Base-by-base conservation (phyloP, 2,329 filamentous ascomycete species). In the Penicillium sp. region DNA sequence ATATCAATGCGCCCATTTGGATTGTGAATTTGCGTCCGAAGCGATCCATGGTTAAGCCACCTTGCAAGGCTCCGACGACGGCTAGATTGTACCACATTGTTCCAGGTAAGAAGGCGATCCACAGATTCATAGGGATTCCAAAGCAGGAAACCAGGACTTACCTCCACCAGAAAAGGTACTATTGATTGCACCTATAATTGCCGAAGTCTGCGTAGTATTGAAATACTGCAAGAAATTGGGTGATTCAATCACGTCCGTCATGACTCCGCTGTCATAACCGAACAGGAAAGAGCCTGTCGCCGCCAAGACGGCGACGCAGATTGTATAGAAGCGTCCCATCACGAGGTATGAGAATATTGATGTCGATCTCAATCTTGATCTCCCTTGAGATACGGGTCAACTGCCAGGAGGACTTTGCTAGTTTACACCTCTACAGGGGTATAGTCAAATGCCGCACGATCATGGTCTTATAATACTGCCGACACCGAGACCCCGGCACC, bases 111-210 rank as follows among this genome's bases (percentile, higher is more conserved):
- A 43, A 22, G 4, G 10, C 10, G 48, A 25, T 13, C 4, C 35
- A 6, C 22, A 28, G 22, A 28, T 3, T 33, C 35, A 3, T 16
- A 7, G 6, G 19, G 2, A 40, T 25, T 28, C 16, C 11, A 16
- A 16, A 22, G 19, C 19, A 22, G 19, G 19, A 13, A 11, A 19
- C 26, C 2, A 42, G 53, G 35, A 35, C 70, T 13, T 60, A 58
- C 83, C 84, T n/a, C 84, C 84, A 4, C 83, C 84, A 14, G 81
- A 82, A 67, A 88, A 89, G 26, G 87, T 87, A 60, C 85, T 85
- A 69, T 87, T 86, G 70, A 89, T 85, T 22, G 86, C 86, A 11
- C 87, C 87, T 58, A 88, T 79, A 54, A 86, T 82, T 5, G 82
- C 76, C 67, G 81, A 81, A 1, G 76, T 78, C 28, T 74, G 80